Percentiles rank a stretch among this genome's conserved stretches.
phyloP scores from a whole-genome alignment of 2,329 filamentous ascomycete genomes.

The Ceratocystis harringtonii region DNA sequence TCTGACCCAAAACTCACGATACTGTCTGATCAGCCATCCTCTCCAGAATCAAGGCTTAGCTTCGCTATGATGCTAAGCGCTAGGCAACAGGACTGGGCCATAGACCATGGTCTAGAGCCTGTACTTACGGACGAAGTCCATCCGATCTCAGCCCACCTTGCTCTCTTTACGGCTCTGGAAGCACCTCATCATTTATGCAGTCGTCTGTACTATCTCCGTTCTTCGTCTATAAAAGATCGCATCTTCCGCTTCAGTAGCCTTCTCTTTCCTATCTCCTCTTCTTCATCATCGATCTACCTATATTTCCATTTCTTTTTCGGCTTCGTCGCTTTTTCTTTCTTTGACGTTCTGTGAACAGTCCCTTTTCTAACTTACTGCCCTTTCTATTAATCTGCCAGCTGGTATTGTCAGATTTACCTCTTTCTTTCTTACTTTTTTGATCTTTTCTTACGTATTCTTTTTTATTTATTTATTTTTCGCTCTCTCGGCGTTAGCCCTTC shows the following conservation, averaged over 20 bases:
- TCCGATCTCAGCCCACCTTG: background rate
- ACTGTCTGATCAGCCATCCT: background rate
- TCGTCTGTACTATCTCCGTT: background rate
- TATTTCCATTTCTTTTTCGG: background rate
- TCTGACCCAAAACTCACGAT: background rate
- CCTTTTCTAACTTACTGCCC: slow-evolving; percentile 5
- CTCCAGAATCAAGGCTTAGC: background rate
- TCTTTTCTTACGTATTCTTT: slow-evolving; percentile 21
- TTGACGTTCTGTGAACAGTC: slow-evolving; percentile 15
- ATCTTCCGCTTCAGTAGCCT: background rate
- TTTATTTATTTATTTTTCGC: slow-evolving; percentile 26
- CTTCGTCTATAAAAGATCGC: background rate
- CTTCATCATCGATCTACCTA: slow-evolving; percentile 9
- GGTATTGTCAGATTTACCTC: background rate
- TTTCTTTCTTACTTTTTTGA: slow-evolving; percentile 20
- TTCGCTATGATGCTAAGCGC: background rate
- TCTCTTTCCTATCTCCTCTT: background rate
- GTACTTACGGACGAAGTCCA: background rate
- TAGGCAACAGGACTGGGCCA: background rate
- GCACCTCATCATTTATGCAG: background rate
- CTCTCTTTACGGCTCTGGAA: background rate
- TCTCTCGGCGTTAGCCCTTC: slow-evolving; percentile 23
- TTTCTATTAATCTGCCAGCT: background rate
- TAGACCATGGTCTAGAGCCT: background rate
- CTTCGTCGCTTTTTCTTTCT: slow-evolving; percentile 14